phyloP scores from a whole-genome alignment of 2,329 filamentous ascomycete genomes.

The Plectosphaerella cucumerina region DNA sequence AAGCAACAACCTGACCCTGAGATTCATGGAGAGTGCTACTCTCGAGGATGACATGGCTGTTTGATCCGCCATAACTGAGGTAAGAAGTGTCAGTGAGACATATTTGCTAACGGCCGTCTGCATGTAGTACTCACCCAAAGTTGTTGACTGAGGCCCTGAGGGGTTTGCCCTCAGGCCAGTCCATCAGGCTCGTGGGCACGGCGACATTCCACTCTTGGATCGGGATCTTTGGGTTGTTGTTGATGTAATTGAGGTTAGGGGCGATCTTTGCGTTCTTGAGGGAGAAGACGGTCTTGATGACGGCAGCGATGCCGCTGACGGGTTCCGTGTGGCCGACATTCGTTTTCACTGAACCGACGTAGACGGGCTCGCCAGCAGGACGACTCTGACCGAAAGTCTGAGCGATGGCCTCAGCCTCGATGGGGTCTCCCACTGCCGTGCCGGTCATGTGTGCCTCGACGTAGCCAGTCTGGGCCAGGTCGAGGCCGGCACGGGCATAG shows the following conservation, averaged over 20 bases:
- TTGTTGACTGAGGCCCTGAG: constrained; percentile 25
- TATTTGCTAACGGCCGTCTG: too few relatives aligned
- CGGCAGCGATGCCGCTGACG: constrained; percentile 21
- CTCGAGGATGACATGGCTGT: constrained; percentile 14
- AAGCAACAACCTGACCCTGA: too few relatives aligned
- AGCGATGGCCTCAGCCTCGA: constrained; percentile 31
- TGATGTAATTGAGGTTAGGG: constrained; percentile 12
- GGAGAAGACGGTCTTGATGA: constrained; percentile 28
- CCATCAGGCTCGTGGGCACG: constrained; percentile 17
- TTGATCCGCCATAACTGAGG: constrained; percentile 27
- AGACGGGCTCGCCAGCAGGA: constrained; percentile 18
- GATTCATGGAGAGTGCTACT: too few relatives aligned
- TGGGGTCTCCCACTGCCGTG: constrained; percentile 47
- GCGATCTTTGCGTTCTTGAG: constrained; percentile 10
- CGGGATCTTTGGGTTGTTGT: constrained; percentile 12
- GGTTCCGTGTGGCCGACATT: constrained; percentile 34
- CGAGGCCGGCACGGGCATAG: constrained; percentile 26
- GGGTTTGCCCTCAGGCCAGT: constrained; percentile 22
- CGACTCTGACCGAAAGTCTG: constrained; percentile 27
- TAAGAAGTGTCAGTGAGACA: constrained; percentile 5
- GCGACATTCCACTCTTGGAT: constrained; percentile 14
- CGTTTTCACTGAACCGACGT: constrained; percentile 29
- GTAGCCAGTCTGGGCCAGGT: constrained; percentile 19
- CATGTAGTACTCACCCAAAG: neutral
- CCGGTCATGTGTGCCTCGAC: constrained; percentile 50